A percentile compares a stretch with the other conserved stretches of the same genome.
phyloP scores from a whole-genome alignment of 176 grass and related monocot genomes.

The Musa schizocarpa region DNA sequence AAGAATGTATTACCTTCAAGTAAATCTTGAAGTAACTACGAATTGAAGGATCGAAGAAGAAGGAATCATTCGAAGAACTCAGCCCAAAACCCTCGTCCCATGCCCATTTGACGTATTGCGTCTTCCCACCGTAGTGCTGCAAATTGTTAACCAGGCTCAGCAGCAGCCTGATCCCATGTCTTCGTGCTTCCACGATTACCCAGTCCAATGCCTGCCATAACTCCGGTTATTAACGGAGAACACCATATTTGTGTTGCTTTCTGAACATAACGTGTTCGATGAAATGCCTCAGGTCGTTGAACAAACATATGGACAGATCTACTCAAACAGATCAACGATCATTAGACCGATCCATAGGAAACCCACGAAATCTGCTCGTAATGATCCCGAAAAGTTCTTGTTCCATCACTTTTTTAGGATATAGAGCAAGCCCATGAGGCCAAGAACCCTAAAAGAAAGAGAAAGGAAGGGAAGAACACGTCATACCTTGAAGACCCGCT shows the following conservation, averaged over 20 bases:
- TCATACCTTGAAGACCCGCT: constrained; percentile 71
- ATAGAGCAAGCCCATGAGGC: too few relatives aligned
- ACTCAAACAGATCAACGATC: too few relatives aligned
- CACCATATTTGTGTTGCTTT: too few relatives aligned
- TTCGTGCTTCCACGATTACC: constrained; percentile 67
- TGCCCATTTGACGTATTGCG: constrained; percentile 28
- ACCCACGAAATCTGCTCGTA: too few relatives aligned
- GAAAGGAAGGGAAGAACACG: not conserved
- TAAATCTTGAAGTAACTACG: constrained; percentile 22
- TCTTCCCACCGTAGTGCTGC: constrained; percentile 20
- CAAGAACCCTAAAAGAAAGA: not conserved
- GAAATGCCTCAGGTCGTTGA: too few relatives aligned
- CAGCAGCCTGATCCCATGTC: constrained; percentile 60
- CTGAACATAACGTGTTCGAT: too few relatives aligned
- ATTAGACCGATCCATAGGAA: too few relatives aligned
- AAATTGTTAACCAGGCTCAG: constrained; percentile 62
- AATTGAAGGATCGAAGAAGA: constrained; percentile 26
- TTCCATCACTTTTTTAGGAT: too few relatives aligned
- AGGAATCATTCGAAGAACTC: constrained; percentile 27
- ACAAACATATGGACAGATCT: too few relatives aligned
- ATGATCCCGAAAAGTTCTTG: too few relatives aligned
- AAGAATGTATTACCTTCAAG: constrained; percentile 9
- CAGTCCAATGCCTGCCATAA: constrained; percentile 54
- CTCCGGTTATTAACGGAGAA: too few relatives aligned
- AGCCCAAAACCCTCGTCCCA: constrained; percentile 21